These are phyloP conservation scores for Allantophomopsis lycopodina DNA, from an alignment of 2,329 filamentous ascomycete species.

Conservation along the genomic window DNA sequence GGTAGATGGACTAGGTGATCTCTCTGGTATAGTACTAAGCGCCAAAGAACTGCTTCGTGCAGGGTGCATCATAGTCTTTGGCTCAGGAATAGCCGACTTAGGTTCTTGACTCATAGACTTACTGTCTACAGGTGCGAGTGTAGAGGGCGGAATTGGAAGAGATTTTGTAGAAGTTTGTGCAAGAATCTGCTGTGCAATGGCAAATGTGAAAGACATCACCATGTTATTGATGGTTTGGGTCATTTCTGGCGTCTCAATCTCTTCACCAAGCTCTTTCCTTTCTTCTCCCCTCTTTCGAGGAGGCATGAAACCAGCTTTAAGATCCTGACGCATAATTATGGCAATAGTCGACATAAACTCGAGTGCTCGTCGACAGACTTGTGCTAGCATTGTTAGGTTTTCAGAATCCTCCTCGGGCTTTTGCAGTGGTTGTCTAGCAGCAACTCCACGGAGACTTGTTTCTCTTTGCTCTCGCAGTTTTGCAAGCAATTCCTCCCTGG, in stretches of 20 bases:
- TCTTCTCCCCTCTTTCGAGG: conserved; percentile 20
- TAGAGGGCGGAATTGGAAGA: conserved; percentile 50
- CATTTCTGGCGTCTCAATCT: conserved; percentile 21
- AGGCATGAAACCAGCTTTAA: conserved; percentile 38
- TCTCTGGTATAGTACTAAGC: conserved; percentile 24
- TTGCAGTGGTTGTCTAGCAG: conserved; percentile 32
- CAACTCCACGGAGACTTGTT: conserved; percentile 40
- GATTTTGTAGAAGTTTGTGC: conserved; percentile 60
- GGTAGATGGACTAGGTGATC: conserved; percentile 33
- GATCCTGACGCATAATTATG: conserved; percentile 65
- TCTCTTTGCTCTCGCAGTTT: conserved; percentile 51
- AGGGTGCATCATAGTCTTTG: conserved; percentile 59
- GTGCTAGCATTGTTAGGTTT: conserved; percentile 67
- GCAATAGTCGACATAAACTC: conserved; percentile 75
- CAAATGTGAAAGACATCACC: conserved; percentile 66
- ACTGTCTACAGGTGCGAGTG: conserved; percentile 23
- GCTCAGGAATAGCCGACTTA: conserved; percentile 49
- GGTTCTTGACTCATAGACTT: conserved; percentile 34
- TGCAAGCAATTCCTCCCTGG: conserved; percentile 44
- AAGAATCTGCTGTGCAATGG: conserved; percentile 62
- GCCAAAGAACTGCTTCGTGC: conserved; percentile 48
- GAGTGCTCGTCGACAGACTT: conserved; percentile 70
- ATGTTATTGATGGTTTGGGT: conserved; percentile 55
- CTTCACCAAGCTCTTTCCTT: background rate
- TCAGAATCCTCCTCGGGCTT: conserved; percentile 47